Evolutionary conservation across 306 rosid genomes (phyloP).

Genomic region (Carpinus fangiana): DNA sequence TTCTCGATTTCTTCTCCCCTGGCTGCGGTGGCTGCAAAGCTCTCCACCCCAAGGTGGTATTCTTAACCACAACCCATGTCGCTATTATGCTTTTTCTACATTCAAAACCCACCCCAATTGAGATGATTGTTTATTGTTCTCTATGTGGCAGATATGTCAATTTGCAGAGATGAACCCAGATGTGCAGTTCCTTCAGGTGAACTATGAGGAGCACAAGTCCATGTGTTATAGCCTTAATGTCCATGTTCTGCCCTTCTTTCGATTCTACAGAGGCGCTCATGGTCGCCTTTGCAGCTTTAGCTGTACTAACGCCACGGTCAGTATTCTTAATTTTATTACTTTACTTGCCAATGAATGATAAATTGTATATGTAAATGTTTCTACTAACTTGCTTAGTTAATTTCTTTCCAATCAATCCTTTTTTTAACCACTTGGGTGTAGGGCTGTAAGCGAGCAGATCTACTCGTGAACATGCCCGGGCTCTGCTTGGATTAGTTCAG

Average conservation of each 20-base stretch:
- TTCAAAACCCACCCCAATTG: neutral
- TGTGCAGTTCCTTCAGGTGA: constrained; percentile 74
- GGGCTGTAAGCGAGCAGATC: too few species aligned
- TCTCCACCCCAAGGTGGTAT: constrained; percentile 82
- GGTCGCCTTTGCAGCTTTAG: constrained; percentile 92
- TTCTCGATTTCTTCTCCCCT: constrained; percentile 89
- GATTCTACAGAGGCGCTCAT: constrained; percentile 86
- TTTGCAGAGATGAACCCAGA: constrained; percentile 85
- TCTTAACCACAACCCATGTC: neutral
- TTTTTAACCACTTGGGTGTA: neutral
- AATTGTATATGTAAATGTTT: neutral
- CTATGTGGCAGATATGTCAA: constrained; percentile 69
- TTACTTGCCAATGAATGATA: neutral
- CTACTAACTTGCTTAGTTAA: neutral
- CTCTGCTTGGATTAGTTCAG: too few species aligned
- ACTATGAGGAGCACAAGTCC: constrained; percentile 79
- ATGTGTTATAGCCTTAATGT: constrained; percentile 89
- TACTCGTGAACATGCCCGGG: too few species aligned
- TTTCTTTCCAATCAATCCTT: neutral
- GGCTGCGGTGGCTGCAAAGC: constrained; percentile 98
- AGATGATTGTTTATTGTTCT: constrained; percentile 21
- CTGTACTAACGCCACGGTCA: constrained; percentile 94
- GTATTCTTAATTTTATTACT: constrained; percentile 27
- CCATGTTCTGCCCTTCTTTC: constrained; percentile 88
- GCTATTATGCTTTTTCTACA: neutral